phyloP scores from a whole-genome alignment of 495 filamentous ascomycete genomes.

The Arthonia radiata region DNA sequence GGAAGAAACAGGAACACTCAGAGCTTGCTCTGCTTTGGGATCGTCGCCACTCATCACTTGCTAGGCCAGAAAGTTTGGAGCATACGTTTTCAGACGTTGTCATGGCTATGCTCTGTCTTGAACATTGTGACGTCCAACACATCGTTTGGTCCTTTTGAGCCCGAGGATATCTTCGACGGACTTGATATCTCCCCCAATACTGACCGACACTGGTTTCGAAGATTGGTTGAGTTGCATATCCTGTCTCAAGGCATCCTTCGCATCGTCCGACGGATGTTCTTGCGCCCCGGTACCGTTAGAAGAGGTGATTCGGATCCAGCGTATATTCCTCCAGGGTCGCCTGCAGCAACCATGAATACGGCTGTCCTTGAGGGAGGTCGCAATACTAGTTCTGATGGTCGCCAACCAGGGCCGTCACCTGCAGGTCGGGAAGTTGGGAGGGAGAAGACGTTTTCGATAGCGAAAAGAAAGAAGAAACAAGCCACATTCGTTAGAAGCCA shows the following conservation, averaged over 20 bases:
- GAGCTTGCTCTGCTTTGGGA: slow-evolving; percentile 51
- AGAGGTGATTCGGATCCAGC: slow-evolving; percentile 14
- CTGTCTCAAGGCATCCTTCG: slow-evolving; percentile 54
- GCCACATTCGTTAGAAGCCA: slow-evolving; percentile 68
- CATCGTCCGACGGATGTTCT: slow-evolving; percentile 33
- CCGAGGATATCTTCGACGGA: not conserved
- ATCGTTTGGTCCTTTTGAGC: not conserved
- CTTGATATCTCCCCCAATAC: slow-evolving; percentile 11
- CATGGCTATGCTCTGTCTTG: slow-evolving; percentile 1
- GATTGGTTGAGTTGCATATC: slow-evolving; percentile 62
- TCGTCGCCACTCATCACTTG: slow-evolving; percentile 46
- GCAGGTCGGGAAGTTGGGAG: slow-evolving; percentile 24
- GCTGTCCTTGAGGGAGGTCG: slow-evolving; percentile 22
- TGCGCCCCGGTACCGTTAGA: slow-evolving; percentile 21
- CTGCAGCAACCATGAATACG: slow-evolving; percentile 7
- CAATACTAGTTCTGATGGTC: slow-evolving; percentile 24
- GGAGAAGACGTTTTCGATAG: slow-evolving; percentile 26
- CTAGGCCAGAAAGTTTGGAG: slow-evolving; percentile 28
- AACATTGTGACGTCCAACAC: slow-evolving; percentile 1
- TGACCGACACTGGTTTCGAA: slow-evolving; percentile 31
- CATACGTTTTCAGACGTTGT: slow-evolving; percentile 3
- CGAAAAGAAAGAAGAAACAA: slow-evolving; percentile 71
- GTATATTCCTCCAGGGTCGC: slow-evolving; percentile 3
- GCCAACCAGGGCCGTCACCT: slow-evolving; percentile 22
- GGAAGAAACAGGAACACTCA: slow-evolving; percentile 36